These are phyloP conservation scores for Coelastrella sp. DNA, from an alignment of 139 green algal species.

Conservation along the genomic window DNA sequence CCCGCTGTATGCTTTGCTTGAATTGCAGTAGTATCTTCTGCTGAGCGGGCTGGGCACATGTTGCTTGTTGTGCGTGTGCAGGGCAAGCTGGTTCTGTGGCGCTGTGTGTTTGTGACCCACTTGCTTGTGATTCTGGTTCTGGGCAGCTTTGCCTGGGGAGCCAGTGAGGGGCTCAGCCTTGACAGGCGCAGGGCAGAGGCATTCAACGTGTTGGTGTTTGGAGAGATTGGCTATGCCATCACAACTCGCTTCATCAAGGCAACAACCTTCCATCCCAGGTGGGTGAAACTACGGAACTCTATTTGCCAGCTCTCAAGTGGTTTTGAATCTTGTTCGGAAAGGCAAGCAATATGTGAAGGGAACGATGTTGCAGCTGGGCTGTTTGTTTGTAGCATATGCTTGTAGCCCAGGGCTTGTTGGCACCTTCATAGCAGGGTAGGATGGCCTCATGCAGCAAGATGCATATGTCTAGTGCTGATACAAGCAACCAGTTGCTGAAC, in stretches of 20 bases:
- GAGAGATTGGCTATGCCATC: constrained; percentile 36
- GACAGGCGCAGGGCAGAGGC: constrained; percentile 19
- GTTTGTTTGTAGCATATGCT: no score
- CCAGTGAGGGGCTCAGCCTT: not conserved
- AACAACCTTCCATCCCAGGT: constrained; percentile 21
- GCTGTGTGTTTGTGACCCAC: constrained; percentile 45
- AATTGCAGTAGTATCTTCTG: not conserved
- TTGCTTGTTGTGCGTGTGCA: constrained; percentile 12
- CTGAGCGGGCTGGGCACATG: not conserved
- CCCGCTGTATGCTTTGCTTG: not conserved
- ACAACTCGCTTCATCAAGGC: constrained; percentile 51
- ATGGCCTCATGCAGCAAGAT: no score
- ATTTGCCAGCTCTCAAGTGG: no score
- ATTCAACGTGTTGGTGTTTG: constrained; percentile 37
- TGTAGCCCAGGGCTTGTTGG: no score
- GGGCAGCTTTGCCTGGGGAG: constrained; percentile 34
- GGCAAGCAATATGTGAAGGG: no score
- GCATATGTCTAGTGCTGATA: no score
- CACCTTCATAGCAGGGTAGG: no score
- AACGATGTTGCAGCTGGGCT: no score
- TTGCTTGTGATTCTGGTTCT: constrained; percentile 45
- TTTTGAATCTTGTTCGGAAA: no score
- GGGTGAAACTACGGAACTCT: no score
- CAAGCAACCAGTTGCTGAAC: no score
- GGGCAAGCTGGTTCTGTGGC: constrained; percentile 42